Base-by-base conservation (phyloP, 2,329 filamentous ascomycete genomes). In the Hyphodiscus sp. region DNA sequence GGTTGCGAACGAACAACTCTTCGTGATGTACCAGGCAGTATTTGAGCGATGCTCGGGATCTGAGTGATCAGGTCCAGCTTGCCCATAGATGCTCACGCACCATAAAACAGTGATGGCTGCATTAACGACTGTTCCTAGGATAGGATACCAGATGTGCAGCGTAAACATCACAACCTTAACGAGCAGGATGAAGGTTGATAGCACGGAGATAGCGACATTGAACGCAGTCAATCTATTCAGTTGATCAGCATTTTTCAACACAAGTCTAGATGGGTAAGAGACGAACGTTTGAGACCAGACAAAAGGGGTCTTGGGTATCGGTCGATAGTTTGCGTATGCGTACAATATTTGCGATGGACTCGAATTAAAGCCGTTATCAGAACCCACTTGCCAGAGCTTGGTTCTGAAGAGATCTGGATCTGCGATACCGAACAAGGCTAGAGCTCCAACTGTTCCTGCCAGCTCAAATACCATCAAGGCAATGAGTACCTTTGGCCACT, bases 241-340 rank as follows among this genome's bases (percentile, higher is more conserved):
- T 1, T 47, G 8, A 48, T 63, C 45, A 64, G 58, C 43, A 15
- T 50, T 6, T 10, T 2, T 48, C 33, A 45, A 20, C 26, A 45
- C 15, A 20, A 4, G 23, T 20, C 41, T 20, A 20, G 20, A 33
- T 19, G 45, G 47, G 42, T 18, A 4, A 29, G 23, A 44, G 11
- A 80, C 86, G 73, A 69, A 91, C 87, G 79, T 80, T 65, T 76
- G 71, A 56, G 85, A 86, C 88, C 88, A 92, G 15, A 91, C 79
- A 51, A 91, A 72, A 1, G 88, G 86, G 10, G 81, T 73, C 33
- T 74, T 74, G 0, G 83, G 82, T 15, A 84, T 71, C 0, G 83
- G 76, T 51, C 75, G 70, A 66, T 89, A 79, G 66, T 91, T 91
- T 49, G 86, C 86, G 65, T 86, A 85, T 33, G 85, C 84, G 69